A percentile compares a stretch with the other conserved stretches of the same genome.
phyloP scores from a whole-genome alignment of 2,329 filamentous ascomycete genomes.

The Geoglossum cookeanum region DNA sequence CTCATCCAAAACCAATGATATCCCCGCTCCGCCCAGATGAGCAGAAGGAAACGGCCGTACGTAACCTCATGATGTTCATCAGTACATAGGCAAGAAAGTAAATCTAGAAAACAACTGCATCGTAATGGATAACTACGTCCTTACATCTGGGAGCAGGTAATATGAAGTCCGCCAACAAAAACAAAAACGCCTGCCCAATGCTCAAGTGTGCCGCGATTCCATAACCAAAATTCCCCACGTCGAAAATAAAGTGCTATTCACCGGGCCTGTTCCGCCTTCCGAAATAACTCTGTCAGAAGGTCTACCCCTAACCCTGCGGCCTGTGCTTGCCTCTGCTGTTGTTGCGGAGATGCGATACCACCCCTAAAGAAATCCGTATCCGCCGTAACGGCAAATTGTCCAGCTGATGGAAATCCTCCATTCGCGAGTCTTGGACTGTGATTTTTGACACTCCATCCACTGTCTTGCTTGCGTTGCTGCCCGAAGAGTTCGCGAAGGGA shows the following conservation, averaged over 20 bases:
- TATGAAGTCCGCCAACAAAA: neutral
- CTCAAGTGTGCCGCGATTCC: neutral
- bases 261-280: slow-evolving; percentile 17
- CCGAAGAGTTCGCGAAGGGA: slow-evolving; percentile 35
- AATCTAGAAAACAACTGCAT: neutral
- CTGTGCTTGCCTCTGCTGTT: neutral
- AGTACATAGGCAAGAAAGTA: neutral
- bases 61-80: too few species aligned
- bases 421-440: slow-evolving; percentile 18
- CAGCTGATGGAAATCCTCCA: neutral
- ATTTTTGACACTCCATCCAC: slow-evolving; percentile 29
- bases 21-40: too few species aligned
- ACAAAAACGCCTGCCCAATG: neutral
- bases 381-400: slow-evolving; percentile 9
- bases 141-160: neutral
- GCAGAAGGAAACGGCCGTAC: too few species aligned
- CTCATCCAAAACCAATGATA: too few species aligned
- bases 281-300: slow-evolving; percentile 24
- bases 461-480: slow-evolving; percentile 32
- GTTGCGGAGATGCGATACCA: neutral
- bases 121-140: neutral
- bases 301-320: slow-evolving; percentile 13
- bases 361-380: slow-evolving; percentile 12
- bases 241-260: neutral
- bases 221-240: neutral